Percentiles rank a stretch among this genome's conserved stretches.
Evolutionary conservation across 2,329 filamentous ascomycete species (phyloP).

Genomic region (Ophiostoma sp.): DNA sequence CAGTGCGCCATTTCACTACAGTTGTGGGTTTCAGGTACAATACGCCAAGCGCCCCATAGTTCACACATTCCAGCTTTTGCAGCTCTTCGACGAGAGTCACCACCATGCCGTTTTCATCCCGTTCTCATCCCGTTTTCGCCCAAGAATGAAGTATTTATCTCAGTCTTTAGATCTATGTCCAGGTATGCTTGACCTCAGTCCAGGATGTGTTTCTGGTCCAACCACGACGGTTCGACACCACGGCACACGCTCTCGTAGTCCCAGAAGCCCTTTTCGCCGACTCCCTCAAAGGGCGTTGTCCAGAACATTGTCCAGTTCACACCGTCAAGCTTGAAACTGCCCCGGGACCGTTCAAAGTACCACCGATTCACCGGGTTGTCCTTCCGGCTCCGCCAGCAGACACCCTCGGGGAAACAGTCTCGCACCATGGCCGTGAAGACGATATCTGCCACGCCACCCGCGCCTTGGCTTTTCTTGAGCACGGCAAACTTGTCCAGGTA

Average conservation of each 20-base stretch:
- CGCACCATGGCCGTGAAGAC: conserved; percentile 95
- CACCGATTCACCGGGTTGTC: conserved; percentile 97
- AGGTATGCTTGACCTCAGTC: conserved; percentile 40
- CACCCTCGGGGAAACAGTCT: conserved; percentile 77
- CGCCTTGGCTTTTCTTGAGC: conserved; percentile 78
- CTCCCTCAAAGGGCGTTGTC: conserved; percentile 67
- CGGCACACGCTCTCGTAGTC: conserved; percentile 76
- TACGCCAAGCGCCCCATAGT: not conserved
- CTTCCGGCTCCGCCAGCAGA: conserved; percentile 86
- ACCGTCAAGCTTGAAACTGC: conserved; percentile 74
- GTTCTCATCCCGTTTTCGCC: not conserved
- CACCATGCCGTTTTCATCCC: not conserved
- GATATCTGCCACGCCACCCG: conserved; percentile 87
- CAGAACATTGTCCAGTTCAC: conserved; percentile 98
- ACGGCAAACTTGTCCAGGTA: conserved; percentile 98
- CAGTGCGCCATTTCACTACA: not conserved
- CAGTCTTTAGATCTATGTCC: too few species aligned
- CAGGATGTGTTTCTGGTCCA: conserved; percentile 51
- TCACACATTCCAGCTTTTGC: not conserved
- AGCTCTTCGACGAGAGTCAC: not conserved
- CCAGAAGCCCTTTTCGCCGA: conserved; percentile 48
- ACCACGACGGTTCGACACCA: conserved; percentile 57
- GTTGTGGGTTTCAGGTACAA: conserved; percentile 9
- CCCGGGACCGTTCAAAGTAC: conserved; percentile 90
- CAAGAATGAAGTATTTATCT: not conserved